These are phyloP conservation scores for Spencermartinsiella europaea DNA, from an alignment of 805 yeast genomes.

Conservation along the genomic window DNA sequence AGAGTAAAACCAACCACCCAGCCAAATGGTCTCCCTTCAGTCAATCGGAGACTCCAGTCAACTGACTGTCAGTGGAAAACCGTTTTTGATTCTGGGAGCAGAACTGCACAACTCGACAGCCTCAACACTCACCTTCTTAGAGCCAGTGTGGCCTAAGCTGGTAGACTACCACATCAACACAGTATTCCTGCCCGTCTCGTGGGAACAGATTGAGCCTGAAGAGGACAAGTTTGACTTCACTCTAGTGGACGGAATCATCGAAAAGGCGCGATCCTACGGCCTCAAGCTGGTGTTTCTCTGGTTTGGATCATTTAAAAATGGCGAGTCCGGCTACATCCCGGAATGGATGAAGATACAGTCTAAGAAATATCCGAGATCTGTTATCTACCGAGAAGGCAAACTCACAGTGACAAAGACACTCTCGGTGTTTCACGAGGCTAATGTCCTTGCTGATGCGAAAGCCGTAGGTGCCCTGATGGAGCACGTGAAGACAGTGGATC, in stretches of 20 bases:
- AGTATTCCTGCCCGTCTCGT: constrained; percentile 15
- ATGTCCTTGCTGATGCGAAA: constrained; percentile 12
- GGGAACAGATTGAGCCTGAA: constrained; percentile 19
- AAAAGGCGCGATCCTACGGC: constrained; percentile 4
- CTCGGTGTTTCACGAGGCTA: constrained; percentile 14
- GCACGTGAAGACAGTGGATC: constrained; percentile 8
- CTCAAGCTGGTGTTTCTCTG: constrained; percentile 14
- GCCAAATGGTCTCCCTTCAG: constrained; percentile 4
- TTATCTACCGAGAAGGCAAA: constrained; percentile 2
- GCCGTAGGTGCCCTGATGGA: constrained; percentile 15
- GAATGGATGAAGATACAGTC: constrained; percentile 16
- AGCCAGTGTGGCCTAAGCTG: constrained; percentile 11
- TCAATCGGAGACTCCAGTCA: constrained; percentile 11
- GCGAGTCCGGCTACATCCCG: constrained; percentile 16
- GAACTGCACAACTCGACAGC: constrained; percentile 19
- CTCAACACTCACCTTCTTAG: constrained; percentile 8
- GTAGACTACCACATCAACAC: constrained; percentile 13
- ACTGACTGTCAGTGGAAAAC: constrained; percentile 11
- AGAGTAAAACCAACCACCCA: too few relatives aligned
- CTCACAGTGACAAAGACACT: constrained; percentile 7
- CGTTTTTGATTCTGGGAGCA: constrained; percentile 17
- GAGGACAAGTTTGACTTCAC: constrained; percentile 17
- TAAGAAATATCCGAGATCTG: constrained; percentile 10
- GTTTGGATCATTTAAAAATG: constrained; percentile 22
- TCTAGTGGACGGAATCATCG: constrained; percentile 9